Conservation (phyloP, 805 yeast species). For the Candida nemodendra region DNA sequence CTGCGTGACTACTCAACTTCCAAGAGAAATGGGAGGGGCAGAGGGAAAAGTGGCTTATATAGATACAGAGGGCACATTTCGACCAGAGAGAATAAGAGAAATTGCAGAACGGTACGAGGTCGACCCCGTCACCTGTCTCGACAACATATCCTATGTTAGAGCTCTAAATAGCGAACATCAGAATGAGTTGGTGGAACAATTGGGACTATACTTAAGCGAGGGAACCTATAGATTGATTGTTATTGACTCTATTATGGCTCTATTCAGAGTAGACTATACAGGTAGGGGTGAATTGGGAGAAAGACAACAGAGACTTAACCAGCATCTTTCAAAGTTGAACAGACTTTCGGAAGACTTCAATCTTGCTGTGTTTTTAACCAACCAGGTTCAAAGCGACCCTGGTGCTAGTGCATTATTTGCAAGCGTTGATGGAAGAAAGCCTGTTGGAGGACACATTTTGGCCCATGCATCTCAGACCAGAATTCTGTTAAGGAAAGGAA, state of each 20-base stretch:
- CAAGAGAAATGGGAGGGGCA: slow-evolving; percentile 71
- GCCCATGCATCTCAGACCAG: slow-evolving; percentile 83
- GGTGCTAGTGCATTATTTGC: slow-evolving; percentile 80
- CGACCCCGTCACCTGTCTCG: slow-evolving; percentile 67
- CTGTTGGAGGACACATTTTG: slow-evolving; percentile 80
- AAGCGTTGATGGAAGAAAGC: slow-evolving; percentile 80
- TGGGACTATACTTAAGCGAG: slow-evolving; percentile 65
- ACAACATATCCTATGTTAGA: slow-evolving; percentile 71
- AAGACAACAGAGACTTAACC: slow-evolving; percentile 66
- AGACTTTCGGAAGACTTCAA: slow-evolving; percentile 77
- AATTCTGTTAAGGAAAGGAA: slow-evolving; percentile 66
- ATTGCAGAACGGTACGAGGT: slow-evolving; percentile 70
- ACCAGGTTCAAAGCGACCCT: slow-evolving; percentile 82
- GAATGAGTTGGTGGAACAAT: slow-evolving; percentile 64
- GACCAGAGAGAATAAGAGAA: slow-evolving; percentile 64
- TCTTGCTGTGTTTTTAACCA: slow-evolving; percentile 70
- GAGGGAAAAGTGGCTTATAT: slow-evolving; percentile 79
- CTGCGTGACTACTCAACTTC: slow-evolving; percentile 74
- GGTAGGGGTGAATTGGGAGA: slow-evolving; percentile 80
- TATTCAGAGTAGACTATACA: slow-evolving; percentile 73
- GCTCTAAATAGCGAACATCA: slow-evolving; percentile 81
- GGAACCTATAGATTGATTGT: slow-evolving; percentile 61
- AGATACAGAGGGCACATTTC: slow-evolving; percentile 80
- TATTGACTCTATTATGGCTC: slow-evolving; percentile 76
- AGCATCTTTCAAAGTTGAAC: slow-evolving; percentile 49